Base-by-base conservation (phyloP, 768 basidiomycete genomes). In the Tulasnella sp. region DNA sequence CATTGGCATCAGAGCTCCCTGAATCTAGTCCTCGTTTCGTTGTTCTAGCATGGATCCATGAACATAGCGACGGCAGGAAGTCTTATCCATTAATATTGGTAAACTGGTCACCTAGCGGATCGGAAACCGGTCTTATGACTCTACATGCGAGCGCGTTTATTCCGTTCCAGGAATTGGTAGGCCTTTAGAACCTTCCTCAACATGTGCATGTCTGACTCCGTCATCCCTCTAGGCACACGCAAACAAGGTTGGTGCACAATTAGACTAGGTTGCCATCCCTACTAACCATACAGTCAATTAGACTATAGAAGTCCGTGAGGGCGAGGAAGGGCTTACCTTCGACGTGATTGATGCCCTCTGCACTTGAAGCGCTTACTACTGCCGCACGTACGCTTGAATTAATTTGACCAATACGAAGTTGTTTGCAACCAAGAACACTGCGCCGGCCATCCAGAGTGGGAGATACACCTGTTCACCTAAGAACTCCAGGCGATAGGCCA, bases 401-500 rank as follows among this genome's bases (percentile, higher is more conserved):
- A 96, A 84, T 39, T 86, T 87, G 1, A 85, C 90, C 32, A 97
- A 84, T 0, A 96, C 90, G 93, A 93, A 96, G 77, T 88, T 88
- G 84, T 98, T 94, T 7, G 91, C 90, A 6, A 87, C 82, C 13
- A 96, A 87, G 82, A 97, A 94, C 0, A 90, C 81, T 74, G 96
- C 82, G 18, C 96, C 88, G 61, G 93, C 87, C 13, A 88, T 73
- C 98, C 98, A 99, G 20, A 99, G 85, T 18, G 86, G 84, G 39
- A 90, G 85, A 84, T 91, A 95, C 15, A 93, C 93, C 74, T 90
- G 86, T 78, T 90, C 83, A 0, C 93, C 96, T 39, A 93, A 83
- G 83, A 99, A 96, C 83, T 99, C 98, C 18, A 99, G 88, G 78
- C 88, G 88, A 84, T 96, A 99, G 0, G 96, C 98, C 80, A 93